Evolutionary conservation across 2,329 filamentous ascomycete species (phyloP), one percentile per base, ranked within the genome.

Genomic region (Arthrobotrys conoides): DNA sequence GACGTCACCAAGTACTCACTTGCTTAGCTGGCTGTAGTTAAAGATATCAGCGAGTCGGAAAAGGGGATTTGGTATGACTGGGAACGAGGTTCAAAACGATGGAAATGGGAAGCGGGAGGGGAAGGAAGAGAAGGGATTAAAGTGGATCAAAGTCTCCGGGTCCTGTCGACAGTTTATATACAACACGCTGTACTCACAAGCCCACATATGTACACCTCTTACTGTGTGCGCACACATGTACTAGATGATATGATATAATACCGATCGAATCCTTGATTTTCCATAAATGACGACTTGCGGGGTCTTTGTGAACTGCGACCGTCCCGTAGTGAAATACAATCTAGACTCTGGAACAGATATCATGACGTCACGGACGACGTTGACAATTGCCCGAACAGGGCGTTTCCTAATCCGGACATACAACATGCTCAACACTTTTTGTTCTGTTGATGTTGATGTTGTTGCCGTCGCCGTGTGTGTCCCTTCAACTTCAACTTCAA

Each of bases 381-480:
- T 22, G 36, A 49, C n/a, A 48, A 63, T 71, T 65, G 27, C 55
- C 68, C 68, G 30, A 65, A 61, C 16, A 27, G 71, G 53, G 27
- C 24, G 48, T 73, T 75, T 38, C 71, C 71, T 59, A 18, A 59
- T 75, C 20, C 53, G 71, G 38, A 57, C 10, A 51, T 66, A n/a
- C 71, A 75, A 75, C 71, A 63, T 18, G n/a, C 30, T 9, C 22
- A 41, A n/a, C 27, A 18, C n/a, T 1, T 8, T 20, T 8, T 51
- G 10, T 16, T 12, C 3, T 24, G 48, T 51, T 20, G 27, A 30
- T 30, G 27, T 33, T n/a, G 14, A 33, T 18, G 4, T 33, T 9
- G 24, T 51, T 24, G 10, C 14, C 24, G 53, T 57, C 30, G 0
- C 27, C 53, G 48, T 51, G 83, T 69, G 80, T 84, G 53, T n/a